A percentile compares a stretch with the other conserved stretches of the same genome.
Conservation (phyloP, 2,329 filamentous ascomycete species). For the Exserohilum turcica region DNA sequence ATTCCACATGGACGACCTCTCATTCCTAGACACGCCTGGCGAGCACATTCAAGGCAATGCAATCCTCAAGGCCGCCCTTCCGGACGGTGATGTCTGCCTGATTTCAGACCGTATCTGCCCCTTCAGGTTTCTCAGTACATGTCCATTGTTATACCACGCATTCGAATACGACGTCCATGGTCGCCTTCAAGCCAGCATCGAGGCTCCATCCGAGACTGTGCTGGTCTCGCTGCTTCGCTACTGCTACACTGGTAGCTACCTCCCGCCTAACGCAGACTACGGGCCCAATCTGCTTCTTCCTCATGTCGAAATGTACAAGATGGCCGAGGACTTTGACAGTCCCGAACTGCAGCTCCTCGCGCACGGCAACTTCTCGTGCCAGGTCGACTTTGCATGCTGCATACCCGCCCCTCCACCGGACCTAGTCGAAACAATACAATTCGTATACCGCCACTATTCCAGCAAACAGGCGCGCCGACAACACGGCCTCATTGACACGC, state of each 20-base stretch:
- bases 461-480: slow-evolving; percentile 28
- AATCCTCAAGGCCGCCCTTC: slow-evolving; percentile 41
- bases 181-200: slow-evolving; percentile 45
- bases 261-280: slow-evolving; percentile 28
- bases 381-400: slow-evolving; percentile 49
- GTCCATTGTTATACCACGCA: slow-evolving; percentile 47
- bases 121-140: slow-evolving; percentile 40
- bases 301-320: slow-evolving; percentile 50
- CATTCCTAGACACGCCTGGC: slow-evolving; percentile 24
- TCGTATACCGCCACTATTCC: slow-evolving; percentile 38
- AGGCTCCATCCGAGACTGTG: slow-evolving; percentile 41
- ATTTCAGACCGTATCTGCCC: slow-evolving; percentile 42
- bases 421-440: slow-evolving; percentile 49
- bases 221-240: slow-evolving; percentile 49
- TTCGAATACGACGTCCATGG: slow-evolving; percentile 47
- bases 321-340: slow-evolving; percentile 50
- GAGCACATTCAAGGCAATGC: slow-evolving; percentile 26
- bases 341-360: slow-evolving; percentile 47
- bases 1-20: slow-evolving; percentile 16
- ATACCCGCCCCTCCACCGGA: slow-evolving; percentile 47
- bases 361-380: slow-evolving; percentile 47
- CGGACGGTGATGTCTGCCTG: slow-evolving; percentile 36
- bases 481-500: slow-evolving; percentile 43
- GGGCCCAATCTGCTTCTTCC: slow-evolving; percentile 42
- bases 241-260: slow-evolving; percentile 50